Base-by-base conservation (phyloP, 768 basidiomycete species). In the Cubamyces lactineus region DNA sequence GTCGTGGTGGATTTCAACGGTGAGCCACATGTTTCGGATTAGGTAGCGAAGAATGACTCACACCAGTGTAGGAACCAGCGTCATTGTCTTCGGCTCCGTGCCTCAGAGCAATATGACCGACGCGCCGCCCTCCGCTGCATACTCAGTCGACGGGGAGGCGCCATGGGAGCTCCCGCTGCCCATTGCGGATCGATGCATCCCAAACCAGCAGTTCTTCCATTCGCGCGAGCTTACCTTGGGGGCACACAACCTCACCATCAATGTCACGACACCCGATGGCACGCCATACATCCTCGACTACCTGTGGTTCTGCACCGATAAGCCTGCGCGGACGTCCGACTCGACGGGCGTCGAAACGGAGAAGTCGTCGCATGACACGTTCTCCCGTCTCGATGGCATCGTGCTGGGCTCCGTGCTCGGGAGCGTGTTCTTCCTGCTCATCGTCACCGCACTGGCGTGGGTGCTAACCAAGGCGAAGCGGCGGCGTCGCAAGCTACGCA, bases 81-180 rank as follows among this genome's bases (percentile, higher is more conserved):
- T 84, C 16, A 70, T 75, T 2, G 77, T 82, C 7, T 77, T 79
- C 53, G 82, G 82, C 0, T 79, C 78, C 7, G 75, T 83, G 13
- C 78, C 79, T 5, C 63, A 67, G 17, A 80, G 79, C 66, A 80
- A 78, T 59, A 53, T 47, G 1, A 73, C 74, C 0, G 19, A 64
- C 19, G 63, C 48, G 34, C 78, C 80, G 11, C 80, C 80, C 0
- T 74, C 75, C 5, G 79, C 78, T 5, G 68, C 74, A 0, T 84
- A 80, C 60, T 68, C 69, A 3, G 62, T 82, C 39, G 80, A 82
- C 61, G 64, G 71, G 19, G 49, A 64, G 6, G 54, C 63, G 3
- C 74, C 80, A 1, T 68, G 77, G 28, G 59, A 66, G 7, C 77
- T 78, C 6, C 74, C 75, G 2, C 68, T 79, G 40, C 79, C 81